phyloP scores from a whole-genome alignment of 495 filamentous ascomycete genomes.

The Penicillium tannophilum region DNA sequence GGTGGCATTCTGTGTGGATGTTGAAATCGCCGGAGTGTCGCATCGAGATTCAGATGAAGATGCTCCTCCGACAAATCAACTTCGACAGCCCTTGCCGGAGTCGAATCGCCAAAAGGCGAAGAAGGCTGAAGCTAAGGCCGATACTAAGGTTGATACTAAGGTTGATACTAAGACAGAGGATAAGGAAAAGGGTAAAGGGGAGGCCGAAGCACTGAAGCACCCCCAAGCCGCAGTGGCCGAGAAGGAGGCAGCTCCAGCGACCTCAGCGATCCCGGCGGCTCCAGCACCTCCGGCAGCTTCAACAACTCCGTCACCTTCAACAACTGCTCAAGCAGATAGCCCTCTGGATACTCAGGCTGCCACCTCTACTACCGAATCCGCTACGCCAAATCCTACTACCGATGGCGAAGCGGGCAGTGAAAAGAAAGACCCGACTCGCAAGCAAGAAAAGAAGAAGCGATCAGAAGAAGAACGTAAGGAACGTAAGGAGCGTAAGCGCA shows the following conservation, averaged over 20 bases:
- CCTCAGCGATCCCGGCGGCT: not conserved
- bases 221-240: conserved; percentile 58
- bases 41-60: conserved; percentile 46
- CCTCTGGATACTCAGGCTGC: conserved; percentile 8
- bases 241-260: conserved; percentile 45
- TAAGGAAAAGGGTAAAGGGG: conserved; percentile 68
- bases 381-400: conserved; percentile 16
- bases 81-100: conserved; percentile 30
- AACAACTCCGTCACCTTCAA: not conserved
- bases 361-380: conserved; percentile 4
- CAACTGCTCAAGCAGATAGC: conserved; percentile 1
- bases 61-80: conserved; percentile 32
- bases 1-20: conserved; percentile 95
- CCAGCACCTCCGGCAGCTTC: conserved; percentile 6
- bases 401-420: conserved; percentile 37
- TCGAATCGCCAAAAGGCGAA: conserved; percentile 49
- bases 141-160: conserved; percentile 10
- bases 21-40: conserved; percentile 84
- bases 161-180: conserved; percentile 51
- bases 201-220: conserved; percentile 67
- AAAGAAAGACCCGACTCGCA: conserved; percentile 58
- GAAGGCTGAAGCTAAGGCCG: conserved; percentile 57
- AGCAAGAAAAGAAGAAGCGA: conserved; percentile 90
- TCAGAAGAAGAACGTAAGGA: conserved; percentile 87
- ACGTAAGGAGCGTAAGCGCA: conserved; percentile 78